These are phyloP conservation scores for Serendipita sp. DNA, from an alignment of 768 basidiomycete genomes.

Conservation along the genomic window DNA sequence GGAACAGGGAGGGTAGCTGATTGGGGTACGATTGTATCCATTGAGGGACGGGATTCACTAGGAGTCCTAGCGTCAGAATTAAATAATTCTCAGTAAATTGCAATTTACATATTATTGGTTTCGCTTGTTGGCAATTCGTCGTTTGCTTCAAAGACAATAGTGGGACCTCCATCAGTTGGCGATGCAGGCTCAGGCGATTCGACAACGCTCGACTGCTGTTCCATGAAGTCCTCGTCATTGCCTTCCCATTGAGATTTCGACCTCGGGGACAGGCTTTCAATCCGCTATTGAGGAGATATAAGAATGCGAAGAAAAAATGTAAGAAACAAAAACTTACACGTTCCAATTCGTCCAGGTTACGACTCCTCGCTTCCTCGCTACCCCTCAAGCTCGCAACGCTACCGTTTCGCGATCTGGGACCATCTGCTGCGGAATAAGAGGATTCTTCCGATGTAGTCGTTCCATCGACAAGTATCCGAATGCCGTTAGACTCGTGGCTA, in stretches of 20 bases:
- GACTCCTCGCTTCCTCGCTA: conserved; percentile 56
- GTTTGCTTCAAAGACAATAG: neutral
- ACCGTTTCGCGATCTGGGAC: neutral
- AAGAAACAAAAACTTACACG: conserved; percentile 24
- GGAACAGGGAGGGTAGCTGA: neutral
- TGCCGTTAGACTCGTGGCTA: neutral
- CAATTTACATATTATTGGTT: neutral
- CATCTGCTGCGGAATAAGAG: neutral
- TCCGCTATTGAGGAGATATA: neutral
- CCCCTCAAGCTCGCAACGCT: conserved; percentile 26
- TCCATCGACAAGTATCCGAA: neutral
- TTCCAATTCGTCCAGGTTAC: conserved; percentile 66
- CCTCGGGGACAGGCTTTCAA: conserved; percentile 1
- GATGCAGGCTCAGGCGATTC: conserved; percentile 1
- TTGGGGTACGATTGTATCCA: neutral
- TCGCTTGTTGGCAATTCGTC: neutral
- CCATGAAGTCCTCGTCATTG: neutral
- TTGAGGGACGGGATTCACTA: neutral
- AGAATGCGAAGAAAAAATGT: neutral
- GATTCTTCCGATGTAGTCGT: no score
- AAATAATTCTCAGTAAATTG: neutral
- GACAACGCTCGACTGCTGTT: neutral
- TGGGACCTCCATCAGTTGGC: neutral
- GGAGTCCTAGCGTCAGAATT: neutral
- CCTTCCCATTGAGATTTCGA: neutral